Conservation (phyloP, 768 basidiomycete species). For the Hygrophorus pudorinus region DNA sequence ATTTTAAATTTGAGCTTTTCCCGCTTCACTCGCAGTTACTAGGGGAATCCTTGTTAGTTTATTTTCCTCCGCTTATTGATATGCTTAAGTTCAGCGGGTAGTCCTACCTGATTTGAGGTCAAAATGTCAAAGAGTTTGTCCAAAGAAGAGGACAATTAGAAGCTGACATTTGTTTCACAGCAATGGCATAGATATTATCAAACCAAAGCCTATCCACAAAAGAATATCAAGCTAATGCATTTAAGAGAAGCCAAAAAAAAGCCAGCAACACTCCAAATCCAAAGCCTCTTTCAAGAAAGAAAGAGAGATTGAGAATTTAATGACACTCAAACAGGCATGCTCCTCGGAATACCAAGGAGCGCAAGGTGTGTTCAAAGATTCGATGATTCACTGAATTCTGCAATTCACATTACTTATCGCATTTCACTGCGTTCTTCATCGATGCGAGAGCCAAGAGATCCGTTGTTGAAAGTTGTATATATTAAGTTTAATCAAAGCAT, state of each 20-base stretch:
- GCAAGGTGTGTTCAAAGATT: conserved; percentile 80
- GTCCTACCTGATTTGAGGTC: too few species aligned
- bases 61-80: conserved; percentile 86
- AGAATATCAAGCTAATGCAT: conserved; percentile 36
- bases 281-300: conserved; percentile 28
- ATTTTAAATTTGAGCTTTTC: conserved; percentile 80
- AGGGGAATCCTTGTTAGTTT: conserved; percentile 86
- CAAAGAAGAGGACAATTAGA: too few species aligned
- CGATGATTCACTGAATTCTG: conserved; percentile 77
- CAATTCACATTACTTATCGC: conserved; percentile 78
- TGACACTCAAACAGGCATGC: conserved; percentile 75
- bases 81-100: conserved; percentile 64
- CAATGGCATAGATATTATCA: too few species aligned
- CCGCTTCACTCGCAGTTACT: conserved; percentile 83
- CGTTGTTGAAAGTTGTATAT: conserved; percentile 42
- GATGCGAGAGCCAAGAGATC: conserved; percentile 74
- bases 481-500: too few species aligned
- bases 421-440: conserved; percentile 76
- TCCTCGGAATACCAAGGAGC: conserved; percentile 64
- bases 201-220: too few species aligned
- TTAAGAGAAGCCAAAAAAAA: conserved; percentile 36
- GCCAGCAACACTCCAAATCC: too few species aligned
- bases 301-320: conserved; percentile 38
- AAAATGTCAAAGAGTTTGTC: too few species aligned
- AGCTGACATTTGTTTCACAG: too few species aligned